phyloP scores from a whole-genome alignment of 345 rosid genomes.

The Tarenaya hassleriana region DNA sequence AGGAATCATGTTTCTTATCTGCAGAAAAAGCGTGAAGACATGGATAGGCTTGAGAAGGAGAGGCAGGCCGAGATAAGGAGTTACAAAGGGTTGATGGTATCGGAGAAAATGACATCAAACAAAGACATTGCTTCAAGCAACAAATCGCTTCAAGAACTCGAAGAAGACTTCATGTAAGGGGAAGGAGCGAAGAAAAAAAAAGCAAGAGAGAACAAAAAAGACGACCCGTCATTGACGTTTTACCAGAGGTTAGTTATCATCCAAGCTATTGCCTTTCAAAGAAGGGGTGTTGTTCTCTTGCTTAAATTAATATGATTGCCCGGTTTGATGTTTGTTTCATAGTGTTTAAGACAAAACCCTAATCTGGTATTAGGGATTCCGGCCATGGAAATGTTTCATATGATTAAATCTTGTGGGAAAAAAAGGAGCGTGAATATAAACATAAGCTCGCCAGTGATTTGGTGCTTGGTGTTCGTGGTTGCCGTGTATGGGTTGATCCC shows the following conservation, averaged over 20 bases:
- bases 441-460: too few species aligned
- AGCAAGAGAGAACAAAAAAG: too few species aligned
- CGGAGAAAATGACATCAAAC: conserved; percentile 97
- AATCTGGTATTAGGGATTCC: conserved; percentile 16
- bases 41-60: conserved; percentile 88
- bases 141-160: conserved; percentile 91
- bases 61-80: conserved; percentile 87
- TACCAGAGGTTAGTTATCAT: conserved; percentile 14
- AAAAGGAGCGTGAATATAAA: too few species aligned
- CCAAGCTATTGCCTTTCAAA: conserved; percentile 16
- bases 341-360: conserved; percentile 17
- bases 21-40: conserved; percentile 89
- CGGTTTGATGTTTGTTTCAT: conserved; percentile 15
- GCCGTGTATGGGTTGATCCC: too few species aligned
- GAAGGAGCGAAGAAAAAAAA: conserved; percentile 10
- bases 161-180: conserved; percentile 91
- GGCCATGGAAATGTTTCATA: too few species aligned
- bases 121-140: conserved; percentile 73
- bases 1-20: background rate
- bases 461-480: too few species aligned
- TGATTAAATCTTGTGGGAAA: too few species aligned
- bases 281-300: conserved; percentile 15
- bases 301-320: conserved; percentile 17
- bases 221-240: background rate
- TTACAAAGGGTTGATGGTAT: conserved; percentile 94